Conservation (phyloP, 2,329 filamentous ascomycete genomes). For the Aspergillus viridinutans region DNA sequence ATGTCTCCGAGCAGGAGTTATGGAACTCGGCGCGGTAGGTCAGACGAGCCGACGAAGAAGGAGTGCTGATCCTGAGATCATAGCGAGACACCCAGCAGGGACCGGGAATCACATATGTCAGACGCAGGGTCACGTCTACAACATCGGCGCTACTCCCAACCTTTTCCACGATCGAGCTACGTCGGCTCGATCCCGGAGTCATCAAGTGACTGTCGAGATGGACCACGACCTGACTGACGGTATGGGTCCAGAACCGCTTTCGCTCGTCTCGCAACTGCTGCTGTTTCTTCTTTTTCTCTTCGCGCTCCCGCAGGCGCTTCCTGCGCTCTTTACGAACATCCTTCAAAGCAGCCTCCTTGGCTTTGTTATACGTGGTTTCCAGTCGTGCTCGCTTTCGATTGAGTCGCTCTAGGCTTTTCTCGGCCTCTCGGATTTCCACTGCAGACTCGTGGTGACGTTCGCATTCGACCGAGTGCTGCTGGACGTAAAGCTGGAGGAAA, state of each 20-base stretch:
- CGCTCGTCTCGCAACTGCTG: conserved; percentile 25
- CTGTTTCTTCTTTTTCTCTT: conserved; percentile 18
- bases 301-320: conserved; percentile 15
- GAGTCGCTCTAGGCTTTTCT: conserved; percentile 21
- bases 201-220: conserved; percentile 28
- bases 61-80: conserved; percentile 58
- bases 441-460: conserved; percentile 18
- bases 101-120: conserved; percentile 58
- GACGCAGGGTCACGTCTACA: conserved; percentile 35
- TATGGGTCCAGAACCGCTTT: conserved; percentile 33
- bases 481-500: conserved; percentile 33
- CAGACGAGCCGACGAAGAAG: conserved; percentile 49
- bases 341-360: conserved; percentile 19
- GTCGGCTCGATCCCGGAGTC: conserved; percentile 9
- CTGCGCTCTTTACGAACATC: conserved; percentile 21
- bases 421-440: conserved; percentile 19
- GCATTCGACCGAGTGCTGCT: conserved; percentile 26
- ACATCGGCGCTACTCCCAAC: conserved; percentile 8
- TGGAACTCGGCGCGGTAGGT: conserved; percentile 61
- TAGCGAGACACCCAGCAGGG: conserved; percentile 61
- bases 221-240: conserved; percentile 34
- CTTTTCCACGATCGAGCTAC: conserved; percentile 18
- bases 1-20: conserved; percentile 61
- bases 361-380: conserved; percentile 11
- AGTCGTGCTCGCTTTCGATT: conserved; percentile 8